Conservation (phyloP, 495 filamentous ascomycete species). For the Penicillium taxi region DNA sequence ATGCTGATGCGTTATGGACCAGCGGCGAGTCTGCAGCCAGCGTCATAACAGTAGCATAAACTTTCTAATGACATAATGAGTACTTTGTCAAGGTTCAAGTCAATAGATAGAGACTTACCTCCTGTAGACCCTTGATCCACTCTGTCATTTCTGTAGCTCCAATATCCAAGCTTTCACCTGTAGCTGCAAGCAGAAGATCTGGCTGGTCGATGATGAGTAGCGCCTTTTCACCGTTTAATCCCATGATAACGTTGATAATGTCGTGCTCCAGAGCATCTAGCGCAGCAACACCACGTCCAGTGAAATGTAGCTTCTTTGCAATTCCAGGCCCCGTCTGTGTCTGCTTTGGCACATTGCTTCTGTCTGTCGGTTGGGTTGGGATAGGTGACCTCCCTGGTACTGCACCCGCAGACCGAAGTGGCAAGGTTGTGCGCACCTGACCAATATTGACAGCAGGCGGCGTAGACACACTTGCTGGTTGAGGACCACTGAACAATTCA, state of each 20-base stretch:
- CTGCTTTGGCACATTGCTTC: constrained; percentile 1
- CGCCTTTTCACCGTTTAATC: constrained; percentile 23
- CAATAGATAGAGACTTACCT: constrained; percentile 24
- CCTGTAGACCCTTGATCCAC: constrained; percentile 39
- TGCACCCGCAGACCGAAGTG: constrained; percentile 24
- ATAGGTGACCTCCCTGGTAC: constrained; percentile 23
- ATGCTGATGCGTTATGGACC: constrained; percentile 41
- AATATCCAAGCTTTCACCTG: constrained; percentile 28
- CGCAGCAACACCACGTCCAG: constrained; percentile 27
- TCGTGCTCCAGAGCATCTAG: constrained; percentile 34
- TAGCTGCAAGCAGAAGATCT: constrained; percentile 43
- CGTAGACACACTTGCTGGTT: constrained; percentile 12
- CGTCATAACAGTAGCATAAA: constrained; percentile 56
- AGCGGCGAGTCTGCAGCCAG: constrained; percentile 64
- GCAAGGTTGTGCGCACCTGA: constrained; percentile 24
- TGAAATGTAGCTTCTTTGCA: constrained; percentile 29
- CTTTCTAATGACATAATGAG: constrained; percentile 26
- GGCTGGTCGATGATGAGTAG: constrained; percentile 47
- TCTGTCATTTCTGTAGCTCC: constrained; percentile 41
- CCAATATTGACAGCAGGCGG: constrained; percentile 9
- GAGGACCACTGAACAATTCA: constrained; percentile 40
- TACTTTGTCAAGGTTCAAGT: no score
- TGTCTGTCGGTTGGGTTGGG: constrained; percentile 1
- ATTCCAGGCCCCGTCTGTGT: constrained; percentile 18
- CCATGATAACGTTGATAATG: constrained; percentile 27